These are phyloP conservation scores for Wallacemonas collosoma DNA, from an alignment of 208 protist species.

Conservation along the genomic window DNA sequence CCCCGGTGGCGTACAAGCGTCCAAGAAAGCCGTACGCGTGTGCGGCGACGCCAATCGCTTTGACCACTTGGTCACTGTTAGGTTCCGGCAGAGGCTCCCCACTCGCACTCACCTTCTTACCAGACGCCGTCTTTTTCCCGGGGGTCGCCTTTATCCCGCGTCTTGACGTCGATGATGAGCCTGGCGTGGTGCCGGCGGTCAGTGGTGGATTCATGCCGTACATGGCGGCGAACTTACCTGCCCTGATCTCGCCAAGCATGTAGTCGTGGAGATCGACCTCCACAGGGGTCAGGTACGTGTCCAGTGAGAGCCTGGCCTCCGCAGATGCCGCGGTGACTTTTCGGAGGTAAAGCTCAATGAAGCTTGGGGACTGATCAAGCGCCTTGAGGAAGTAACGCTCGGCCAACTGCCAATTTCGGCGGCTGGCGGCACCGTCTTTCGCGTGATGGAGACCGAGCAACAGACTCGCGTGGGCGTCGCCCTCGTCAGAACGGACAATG, in stretches of 20 bases:
- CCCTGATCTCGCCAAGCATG: conserved; percentile 6
- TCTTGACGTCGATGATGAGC: not conserved
- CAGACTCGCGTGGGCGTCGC: not conserved
- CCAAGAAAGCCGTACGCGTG: conserved; percentile 64
- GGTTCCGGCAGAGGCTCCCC: not conserved
- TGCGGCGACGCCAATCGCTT: conserved; percentile 30
- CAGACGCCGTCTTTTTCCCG: not conserved
- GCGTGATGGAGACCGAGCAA: conserved; percentile 1
- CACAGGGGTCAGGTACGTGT: not conserved
- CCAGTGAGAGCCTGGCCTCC: not conserved
- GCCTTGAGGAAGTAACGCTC: conserved; percentile 10
- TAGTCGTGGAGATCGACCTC: not conserved
- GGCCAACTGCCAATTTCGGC: conserved; percentile 10
- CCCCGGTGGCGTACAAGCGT: conserved; percentile 69
- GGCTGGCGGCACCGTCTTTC: too few relatives aligned
- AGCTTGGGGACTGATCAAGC: not conserved
- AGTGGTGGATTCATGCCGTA: conserved; percentile 5
- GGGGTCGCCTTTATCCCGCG: not conserved
- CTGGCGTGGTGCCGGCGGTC: not conserved
- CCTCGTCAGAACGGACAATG: not conserved
- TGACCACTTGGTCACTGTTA: conserved; percentile 36
- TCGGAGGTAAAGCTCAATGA: conserved; percentile 12
- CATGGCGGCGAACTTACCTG: not conserved
- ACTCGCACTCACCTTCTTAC: not conserved
- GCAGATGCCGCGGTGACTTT: not conserved